phyloP scores from a whole-genome alignment of 2,329 filamentous ascomycete genomes.

The Thielaviopsis musarum region DNA sequence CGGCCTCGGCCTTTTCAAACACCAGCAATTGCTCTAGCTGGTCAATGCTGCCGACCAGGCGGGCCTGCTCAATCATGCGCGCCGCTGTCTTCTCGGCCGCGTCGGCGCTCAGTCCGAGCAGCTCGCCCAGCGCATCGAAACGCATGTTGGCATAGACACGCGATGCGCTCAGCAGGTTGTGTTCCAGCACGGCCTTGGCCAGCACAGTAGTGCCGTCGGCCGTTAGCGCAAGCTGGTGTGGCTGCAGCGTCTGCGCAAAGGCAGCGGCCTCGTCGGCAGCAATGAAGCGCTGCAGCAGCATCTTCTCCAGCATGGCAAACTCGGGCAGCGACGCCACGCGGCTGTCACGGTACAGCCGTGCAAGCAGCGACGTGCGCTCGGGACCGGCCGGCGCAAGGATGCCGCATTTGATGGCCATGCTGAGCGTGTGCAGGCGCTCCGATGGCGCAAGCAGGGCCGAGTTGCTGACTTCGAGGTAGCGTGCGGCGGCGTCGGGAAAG shows the following conservation, averaged over 20 bases:
- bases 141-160: conserved; percentile 62
- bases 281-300: conserved; percentile 81
- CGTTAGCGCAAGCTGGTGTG: conserved; percentile 81
- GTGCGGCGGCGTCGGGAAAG: conserved; percentile 73
- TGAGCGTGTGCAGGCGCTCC: conserved; percentile 70
- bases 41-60: conserved; percentile 77
- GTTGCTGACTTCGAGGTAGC: conserved; percentile 78
- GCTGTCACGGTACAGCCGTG: conserved; percentile 85
- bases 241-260: conserved; percentile 64
- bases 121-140: conserved; percentile 55
- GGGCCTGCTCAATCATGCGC: conserved; percentile 88
- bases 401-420: conserved; percentile 78
- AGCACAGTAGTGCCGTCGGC: conserved; percentile 86
- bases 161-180: conserved; percentile 81
- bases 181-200: conserved; percentile 84
- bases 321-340: conserved; percentile 58
- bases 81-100: conserved; percentile 85
- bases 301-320: conserved; percentile 86
- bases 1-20: conserved; percentile 59
- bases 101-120: conserved; percentile 63
- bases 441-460: conserved; percentile 64
- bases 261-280: conserved; percentile 66
- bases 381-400: conserved; percentile 86
- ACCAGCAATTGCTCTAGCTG: conserved; percentile 80
- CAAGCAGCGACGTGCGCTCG: conserved; percentile 60